Conservation (phyloP, 1,139 yeast species). For the Yamadazyma friedrichii region DNA sequence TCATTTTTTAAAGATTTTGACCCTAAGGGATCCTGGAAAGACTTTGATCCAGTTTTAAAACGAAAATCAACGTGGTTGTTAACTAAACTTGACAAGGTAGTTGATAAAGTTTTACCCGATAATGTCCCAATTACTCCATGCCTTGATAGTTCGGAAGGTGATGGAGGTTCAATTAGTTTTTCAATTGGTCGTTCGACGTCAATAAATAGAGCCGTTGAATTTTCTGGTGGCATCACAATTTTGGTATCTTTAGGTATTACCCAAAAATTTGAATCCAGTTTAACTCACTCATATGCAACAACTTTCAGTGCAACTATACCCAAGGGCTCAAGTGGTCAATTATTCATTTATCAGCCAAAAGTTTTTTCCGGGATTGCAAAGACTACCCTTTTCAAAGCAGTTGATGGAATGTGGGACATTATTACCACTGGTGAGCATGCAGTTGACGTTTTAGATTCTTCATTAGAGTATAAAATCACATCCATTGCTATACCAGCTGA, state of each 20-base stretch:
- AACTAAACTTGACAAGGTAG: constrained; percentile 4
- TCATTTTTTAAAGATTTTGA: not conserved
- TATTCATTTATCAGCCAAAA: constrained; percentile 13
- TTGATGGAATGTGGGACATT: constrained; percentile 4
- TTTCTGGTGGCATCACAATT: constrained; percentile 6
- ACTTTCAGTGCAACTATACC: constrained; percentile 12
- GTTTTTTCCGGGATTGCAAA: constrained; percentile 10
- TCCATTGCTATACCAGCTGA: not conserved
- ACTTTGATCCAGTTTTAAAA: not conserved
- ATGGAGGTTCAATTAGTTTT: constrained; percentile 14
- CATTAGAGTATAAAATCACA: constrained; percentile 4
- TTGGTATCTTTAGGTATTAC: constrained; percentile 1
- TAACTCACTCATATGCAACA: constrained; percentile 4
- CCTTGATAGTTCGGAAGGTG: constrained; percentile 14
- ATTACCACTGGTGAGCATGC: not conserved
- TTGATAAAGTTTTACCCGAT: constrained; percentile 7
- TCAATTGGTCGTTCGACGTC: constrained; percentile 10
- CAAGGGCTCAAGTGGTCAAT: constrained; percentile 13
- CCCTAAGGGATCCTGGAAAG: not conserved
- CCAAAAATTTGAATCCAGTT: constrained; percentile 2
- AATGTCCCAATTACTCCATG: constrained; percentile 15
- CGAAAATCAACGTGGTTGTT: constrained; percentile 1
- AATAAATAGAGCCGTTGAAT: constrained; percentile 6
- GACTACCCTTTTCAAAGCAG: not conserved
- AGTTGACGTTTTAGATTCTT: constrained; percentile 6